Conservation (phyloP, 2,329 filamentous ascomycete genomes). For the Paecilomyces dactylethromorphus region DNA sequence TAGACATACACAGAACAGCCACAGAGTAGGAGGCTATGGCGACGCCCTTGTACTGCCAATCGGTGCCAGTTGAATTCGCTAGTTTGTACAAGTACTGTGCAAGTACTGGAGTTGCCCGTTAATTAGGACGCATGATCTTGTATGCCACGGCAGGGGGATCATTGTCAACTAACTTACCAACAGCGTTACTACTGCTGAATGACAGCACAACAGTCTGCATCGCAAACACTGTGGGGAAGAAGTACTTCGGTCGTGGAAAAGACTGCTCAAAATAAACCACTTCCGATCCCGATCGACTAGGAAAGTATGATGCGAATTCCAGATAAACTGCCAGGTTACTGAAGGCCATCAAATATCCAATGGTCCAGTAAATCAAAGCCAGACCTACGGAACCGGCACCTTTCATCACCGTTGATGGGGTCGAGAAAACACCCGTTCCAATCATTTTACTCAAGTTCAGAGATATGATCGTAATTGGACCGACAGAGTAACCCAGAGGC, state of each 20-base stretch:
- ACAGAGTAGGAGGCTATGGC: slow-evolving; percentile 58
- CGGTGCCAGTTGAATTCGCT: slow-evolving; percentile 42
- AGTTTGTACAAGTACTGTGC: slow-evolving; percentile 59
- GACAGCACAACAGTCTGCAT: slow-evolving; percentile 58
- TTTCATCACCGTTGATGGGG: slow-evolving; percentile 43
- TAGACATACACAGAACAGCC: slow-evolving; percentile 47
- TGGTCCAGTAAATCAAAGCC: slow-evolving; percentile 57
- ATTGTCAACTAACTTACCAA: slow-evolving; percentile 31
- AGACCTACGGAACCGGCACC: slow-evolving; percentile 58
- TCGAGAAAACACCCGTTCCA: slow-evolving; percentile 59
- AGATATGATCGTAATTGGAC: slow-evolving; percentile 51
- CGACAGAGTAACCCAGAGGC: slow-evolving; percentile 55
- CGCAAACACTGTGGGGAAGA: slow-evolving; percentile 60
- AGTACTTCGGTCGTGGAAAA: slow-evolving; percentile 56
- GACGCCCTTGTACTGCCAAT: slow-evolving; percentile 63
- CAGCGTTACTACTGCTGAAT: slow-evolving; percentile 60
- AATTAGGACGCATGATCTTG: slow-evolving; percentile 16
- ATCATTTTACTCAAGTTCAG: slow-evolving; percentile 59
- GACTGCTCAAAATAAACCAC: slow-evolving; percentile 65
- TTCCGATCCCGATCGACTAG: slow-evolving; percentile 59
- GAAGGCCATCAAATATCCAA: slow-evolving; percentile 54
- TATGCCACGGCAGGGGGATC: no score
- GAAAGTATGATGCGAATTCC: slow-evolving; percentile 59
- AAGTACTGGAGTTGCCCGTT: slow-evolving; percentile 39
- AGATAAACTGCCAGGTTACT: slow-evolving; percentile 55